Percentiles rank a stretch among this genome's conserved stretches.
These are phyloP conservation scores for Thamnidium elegans DNA, from an alignment of 192 early-diverging fungal genomes.

Conservation along the genomic window DNA sequence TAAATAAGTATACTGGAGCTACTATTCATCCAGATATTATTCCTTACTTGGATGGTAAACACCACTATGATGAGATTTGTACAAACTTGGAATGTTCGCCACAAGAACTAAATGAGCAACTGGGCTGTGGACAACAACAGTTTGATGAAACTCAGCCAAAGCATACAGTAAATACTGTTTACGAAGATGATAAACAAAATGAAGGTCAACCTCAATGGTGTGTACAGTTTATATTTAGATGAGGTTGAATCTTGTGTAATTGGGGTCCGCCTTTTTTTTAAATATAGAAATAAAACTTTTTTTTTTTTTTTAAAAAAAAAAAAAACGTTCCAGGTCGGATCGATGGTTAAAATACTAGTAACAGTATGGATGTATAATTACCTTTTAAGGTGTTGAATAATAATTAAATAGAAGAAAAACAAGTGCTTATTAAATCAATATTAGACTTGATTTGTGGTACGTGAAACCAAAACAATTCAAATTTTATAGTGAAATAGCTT, in stretches of 20 bases:
- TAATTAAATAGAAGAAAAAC: too few species aligned
- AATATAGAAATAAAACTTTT: neutral
- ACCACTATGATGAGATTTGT: conserved; percentile 78
- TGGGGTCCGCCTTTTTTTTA: conserved; percentile 3
- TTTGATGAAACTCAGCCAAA: neutral
- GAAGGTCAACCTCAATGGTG: conserved; percentile 5
- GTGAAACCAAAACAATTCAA: too few species aligned
- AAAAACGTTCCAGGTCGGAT: neutral
- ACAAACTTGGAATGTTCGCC: conserved; percentile 60
- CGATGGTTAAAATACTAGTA: too few species aligned
- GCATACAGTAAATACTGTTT: neutral
- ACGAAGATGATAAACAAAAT: conserved; percentile 12
- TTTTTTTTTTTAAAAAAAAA: neutral
- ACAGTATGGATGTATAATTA: too few species aligned
- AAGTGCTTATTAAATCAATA: neutral
- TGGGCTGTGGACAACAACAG: conserved; percentile 8
- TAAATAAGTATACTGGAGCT: conserved; percentile 26
- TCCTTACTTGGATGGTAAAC: conserved; percentile 57
- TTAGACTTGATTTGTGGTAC: neutral
- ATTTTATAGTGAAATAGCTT: too few species aligned
- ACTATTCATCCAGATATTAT: conserved; percentile 31
- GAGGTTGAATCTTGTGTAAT: neutral
- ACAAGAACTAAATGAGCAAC: conserved; percentile 55
- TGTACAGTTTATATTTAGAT: conserved; percentile 16
- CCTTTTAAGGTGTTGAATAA: too few species aligned